Evolutionary conservation across 2,329 filamentous ascomycete genomes (phyloP).

Genomic region (Didymella sp.): DNA sequence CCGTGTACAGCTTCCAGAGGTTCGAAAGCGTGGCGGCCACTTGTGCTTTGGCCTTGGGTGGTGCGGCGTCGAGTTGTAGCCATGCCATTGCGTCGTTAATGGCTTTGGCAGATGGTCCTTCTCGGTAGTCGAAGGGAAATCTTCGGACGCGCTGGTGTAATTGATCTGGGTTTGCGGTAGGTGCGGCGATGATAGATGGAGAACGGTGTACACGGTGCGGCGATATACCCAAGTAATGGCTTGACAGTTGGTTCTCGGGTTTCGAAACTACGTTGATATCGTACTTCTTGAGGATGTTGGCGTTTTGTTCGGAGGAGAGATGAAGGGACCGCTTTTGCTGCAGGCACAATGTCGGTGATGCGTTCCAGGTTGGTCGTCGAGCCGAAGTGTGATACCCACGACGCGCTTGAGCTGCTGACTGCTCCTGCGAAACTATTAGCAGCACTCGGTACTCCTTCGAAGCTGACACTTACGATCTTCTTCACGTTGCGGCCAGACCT

Average conservation of each 20-base stretch:
- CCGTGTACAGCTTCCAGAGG: constrained; percentile 66
- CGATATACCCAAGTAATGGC: constrained; percentile 66
- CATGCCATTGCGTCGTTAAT: constrained; percentile 58
- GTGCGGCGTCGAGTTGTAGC: constrained; percentile 60
- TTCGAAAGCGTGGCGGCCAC: constrained; percentile 59
- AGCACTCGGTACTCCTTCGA: neutral
- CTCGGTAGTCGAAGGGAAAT: constrained; percentile 68
- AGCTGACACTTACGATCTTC: constrained; percentile 44
- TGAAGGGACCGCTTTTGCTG: constrained; percentile 60
- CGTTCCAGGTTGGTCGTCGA: constrained; percentile 22
- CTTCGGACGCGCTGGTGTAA: constrained; percentile 55
- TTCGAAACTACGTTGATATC: constrained; percentile 57
- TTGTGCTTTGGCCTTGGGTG: constrained; percentile 53
- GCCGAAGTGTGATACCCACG: constrained; percentile 55
- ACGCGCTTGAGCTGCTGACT: constrained; percentile 48
- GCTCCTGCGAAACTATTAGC: constrained; percentile 34
- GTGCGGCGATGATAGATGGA: constrained; percentile 70
- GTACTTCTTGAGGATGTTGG: constrained; percentile 62
- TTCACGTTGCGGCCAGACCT: constrained; percentile 51
- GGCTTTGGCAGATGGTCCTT: constrained; percentile 49
- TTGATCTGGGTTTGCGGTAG: constrained; percentile 55
- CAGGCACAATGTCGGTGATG: neutral
- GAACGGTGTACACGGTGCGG: constrained; percentile 68
- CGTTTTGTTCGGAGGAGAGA: constrained; percentile 61
- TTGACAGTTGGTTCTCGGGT: constrained; percentile 39